Base-by-base conservation (phyloP, 2,329 filamentous ascomycete genomes). In the Penicillium sp. region DNA sequence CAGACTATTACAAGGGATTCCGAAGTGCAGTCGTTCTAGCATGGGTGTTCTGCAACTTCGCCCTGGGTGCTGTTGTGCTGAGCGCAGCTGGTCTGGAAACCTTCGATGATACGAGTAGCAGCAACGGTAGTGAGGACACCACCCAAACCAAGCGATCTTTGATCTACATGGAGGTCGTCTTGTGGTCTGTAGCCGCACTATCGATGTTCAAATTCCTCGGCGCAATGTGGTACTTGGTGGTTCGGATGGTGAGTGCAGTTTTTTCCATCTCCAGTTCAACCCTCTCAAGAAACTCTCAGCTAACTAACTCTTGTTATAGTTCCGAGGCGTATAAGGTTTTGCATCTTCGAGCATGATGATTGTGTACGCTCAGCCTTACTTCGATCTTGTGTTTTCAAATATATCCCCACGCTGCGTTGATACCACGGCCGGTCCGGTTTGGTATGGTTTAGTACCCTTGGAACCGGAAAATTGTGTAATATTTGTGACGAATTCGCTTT, bases 1-100 rank as follows among this genome's bases (percentile, higher is more conserved):
- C 97, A 78, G 94, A 99, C 71, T 99, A 97, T 76, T 99, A 99
- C 82, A 91, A 92, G 65, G 94, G 92, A 60, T 96, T 99, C 71
- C 85, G 94, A 56, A 95, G 90, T 17, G 85, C 90, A 23, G 92
- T 97, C 61, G 94, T 99, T 24, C 78, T 97, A 44, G 85, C 89
- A 60, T 99, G 94, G 94, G 96, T 99, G 82, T 90, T 97, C 65
- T 91, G 87, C 68, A 99, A 99, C 73, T 89, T 99, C 70, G 91
- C 85, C 0, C 84, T 99, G 5, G 86, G 85, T 0, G 93, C 93
- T 0, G 81, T 95, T 2, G 93, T 99, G 7, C 78, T 99, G 60
- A 92, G 89, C 67, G 87, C 90, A 1, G 93, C 89, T 20, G 93
- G 94, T 2, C 73, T 97, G 56, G 86, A 95, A 61, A 81, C 82